A percentile compares a stretch with the other conserved stretches of the same genome.
Evolutionary conservation across 305 asterid genomes (phyloP).

Genomic region (Fraxinus platypoda): DNA sequence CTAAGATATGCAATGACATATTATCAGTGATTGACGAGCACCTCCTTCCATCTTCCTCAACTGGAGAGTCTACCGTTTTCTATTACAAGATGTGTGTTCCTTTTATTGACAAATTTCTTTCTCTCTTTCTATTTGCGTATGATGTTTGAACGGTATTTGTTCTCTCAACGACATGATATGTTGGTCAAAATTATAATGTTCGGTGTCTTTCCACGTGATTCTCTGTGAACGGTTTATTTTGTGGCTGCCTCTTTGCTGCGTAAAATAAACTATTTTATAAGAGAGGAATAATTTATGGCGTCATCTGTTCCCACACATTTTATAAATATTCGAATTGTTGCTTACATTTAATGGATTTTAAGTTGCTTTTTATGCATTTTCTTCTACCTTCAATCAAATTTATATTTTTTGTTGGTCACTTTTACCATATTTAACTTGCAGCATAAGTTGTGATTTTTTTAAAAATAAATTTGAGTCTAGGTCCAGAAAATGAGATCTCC

Average conservation of each 20-base stretch:
- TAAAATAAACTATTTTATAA: neutral
- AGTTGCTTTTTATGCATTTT: neutral
- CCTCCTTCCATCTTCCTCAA: slow-evolving; percentile 66
- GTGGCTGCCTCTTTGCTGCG: neutral
- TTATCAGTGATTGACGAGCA: slow-evolving; percentile 75
- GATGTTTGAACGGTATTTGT: neutral
- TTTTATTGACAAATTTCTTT: neutral
- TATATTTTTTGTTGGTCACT: neutral
- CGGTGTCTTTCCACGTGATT: neutral
- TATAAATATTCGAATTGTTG: neutral
- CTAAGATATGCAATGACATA: slow-evolving; percentile 76
- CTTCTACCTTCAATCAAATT: neutral
- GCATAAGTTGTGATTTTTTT: neutral
- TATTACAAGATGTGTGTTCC: slow-evolving; percentile 73
- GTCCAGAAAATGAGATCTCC: neutral
- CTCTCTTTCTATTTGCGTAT: neutral
- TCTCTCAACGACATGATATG: neutral
- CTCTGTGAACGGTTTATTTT: neutral
- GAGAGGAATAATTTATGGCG: neutral
- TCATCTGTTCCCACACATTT: neutral
- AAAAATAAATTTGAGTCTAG: neutral
- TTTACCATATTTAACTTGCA: neutral
- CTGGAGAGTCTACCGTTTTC: slow-evolving; percentile 78
- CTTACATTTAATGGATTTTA: neutral
- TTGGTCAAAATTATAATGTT: neutral